Evolutionary conservation across 441 rosid species (phyloP), one percentile per base, ranked within the genome.

Genomic region (Adansonia grandidieri): DNA sequence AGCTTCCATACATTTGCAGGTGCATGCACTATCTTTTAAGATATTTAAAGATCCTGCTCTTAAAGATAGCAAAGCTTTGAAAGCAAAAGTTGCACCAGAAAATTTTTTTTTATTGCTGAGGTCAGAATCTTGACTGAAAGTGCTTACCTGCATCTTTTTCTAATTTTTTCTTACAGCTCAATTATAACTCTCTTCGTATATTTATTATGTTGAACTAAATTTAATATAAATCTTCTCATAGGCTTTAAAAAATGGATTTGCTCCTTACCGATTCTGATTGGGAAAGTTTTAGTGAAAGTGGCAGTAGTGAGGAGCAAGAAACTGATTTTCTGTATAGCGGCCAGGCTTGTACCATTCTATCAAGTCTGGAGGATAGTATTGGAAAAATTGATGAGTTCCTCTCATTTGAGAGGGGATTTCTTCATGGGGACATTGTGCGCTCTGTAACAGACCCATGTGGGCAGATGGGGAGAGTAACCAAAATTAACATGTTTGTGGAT

Each of bases 311-410:
- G 73, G 88, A 83, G 2, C 95, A 88, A 69, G 97, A 91, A 78
- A 87, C 83, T 17, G 91, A 90, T n/a, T 81, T 87, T 77, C 73
- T 84, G 44, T 93, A 85, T 56, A 86, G 88, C 5, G 92, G 93
- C 57, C 86, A 71, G 22, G 98, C 99, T 69, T 81, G 79, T 60
- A 84, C 79, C 88, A 92, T 95, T 63, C 85, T 96, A 81, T 90
- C 94, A 66, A 88, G 89, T 87, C 89, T 96, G 83, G 96, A 91
- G 80, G 97, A 92, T 76, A 90, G 89, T 85, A 90, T 92, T 47
- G 95, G 86, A 13, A 96, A 96, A 81, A 94, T 96, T 62, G 98
- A 96, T 62, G 97, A 91, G 45, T 91, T 96, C 81, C 92, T 96
- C 62, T 91, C 93, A 10, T 94, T 92, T 50, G 98, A 96, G 82